These are phyloP conservation scores for Penicillium sp. DNA, from an alignment of 2,329 filamentous ascomycete genomes.

Conservation along the genomic window DNA sequence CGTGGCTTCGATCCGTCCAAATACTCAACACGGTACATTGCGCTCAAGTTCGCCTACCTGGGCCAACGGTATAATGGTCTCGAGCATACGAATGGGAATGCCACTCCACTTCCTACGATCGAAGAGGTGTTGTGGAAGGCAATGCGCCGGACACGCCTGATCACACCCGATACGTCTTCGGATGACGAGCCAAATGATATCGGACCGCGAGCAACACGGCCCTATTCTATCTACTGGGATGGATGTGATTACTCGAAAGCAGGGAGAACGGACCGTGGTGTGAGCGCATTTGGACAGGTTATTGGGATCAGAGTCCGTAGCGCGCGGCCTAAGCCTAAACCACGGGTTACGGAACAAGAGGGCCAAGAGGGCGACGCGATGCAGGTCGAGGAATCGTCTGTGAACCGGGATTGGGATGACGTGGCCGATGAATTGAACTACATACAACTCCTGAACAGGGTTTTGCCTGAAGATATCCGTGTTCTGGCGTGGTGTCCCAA, in stretches of 20 bases:
- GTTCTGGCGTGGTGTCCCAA: constrained; percentile 88
- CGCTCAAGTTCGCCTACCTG: constrained; percentile 89
- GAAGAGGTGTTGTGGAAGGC: constrained; percentile 95
- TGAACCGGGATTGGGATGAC: constrained; percentile 53
- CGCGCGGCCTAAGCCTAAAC: constrained; percentile 56
- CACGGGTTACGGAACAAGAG: constrained; percentile 13
- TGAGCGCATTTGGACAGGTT: constrained; percentile 96
- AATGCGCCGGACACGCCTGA: constrained; percentile 72
- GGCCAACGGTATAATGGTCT: constrained; percentile 89
- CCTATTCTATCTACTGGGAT: constrained; percentile 64
- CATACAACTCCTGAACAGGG: constrained; percentile 73
- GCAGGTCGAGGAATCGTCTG: constrained; percentile 36
- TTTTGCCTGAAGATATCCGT: constrained; percentile 84
- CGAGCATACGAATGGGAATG: constrained; percentile 72
- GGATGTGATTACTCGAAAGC: constrained; percentile 92
- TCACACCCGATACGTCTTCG: constrained; percentile 60
- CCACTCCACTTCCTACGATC: constrained; percentile 69
- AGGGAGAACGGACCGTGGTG: constrained; percentile 84
- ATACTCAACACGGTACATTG: constrained; percentile 79
- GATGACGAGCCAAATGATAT: constrained; percentile 39
- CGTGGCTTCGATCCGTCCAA: constrained; percentile 69
- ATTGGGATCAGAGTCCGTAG: constrained; percentile 79
- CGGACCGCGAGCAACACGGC: constrained; percentile 40
- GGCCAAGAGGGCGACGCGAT: constrained; percentile 15
- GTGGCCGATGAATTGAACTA: constrained; percentile 80